Conservation (phyloP, 2,329 filamentous ascomycete genomes). For the Didymella lethalis region DNA sequence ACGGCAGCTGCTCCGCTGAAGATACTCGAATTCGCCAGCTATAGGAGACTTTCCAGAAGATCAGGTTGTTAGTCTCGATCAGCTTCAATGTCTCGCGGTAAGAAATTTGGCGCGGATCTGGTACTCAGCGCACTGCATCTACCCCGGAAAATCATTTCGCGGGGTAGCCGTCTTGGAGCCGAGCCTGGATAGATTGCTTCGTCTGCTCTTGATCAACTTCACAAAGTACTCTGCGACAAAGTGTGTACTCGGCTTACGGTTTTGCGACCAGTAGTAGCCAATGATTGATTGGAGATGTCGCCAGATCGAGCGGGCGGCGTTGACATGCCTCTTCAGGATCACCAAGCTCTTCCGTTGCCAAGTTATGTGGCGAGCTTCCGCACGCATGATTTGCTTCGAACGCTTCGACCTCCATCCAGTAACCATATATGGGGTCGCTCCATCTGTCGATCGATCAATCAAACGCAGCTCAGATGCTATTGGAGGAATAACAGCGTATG, state of each 20-base stretch:
- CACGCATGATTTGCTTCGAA: constrained; percentile 11
- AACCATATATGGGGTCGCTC: neutral
- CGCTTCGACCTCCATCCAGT: neutral
- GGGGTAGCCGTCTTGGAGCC: constrained; percentile 23
- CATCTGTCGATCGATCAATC: neutral
- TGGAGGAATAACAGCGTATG: constrained; percentile 8
- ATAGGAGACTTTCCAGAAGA: no score
- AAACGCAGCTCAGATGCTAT: neutral
- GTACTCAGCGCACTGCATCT: neutral
- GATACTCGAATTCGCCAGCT: no score
- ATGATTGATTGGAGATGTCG: neutral
- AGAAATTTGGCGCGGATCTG: neutral
- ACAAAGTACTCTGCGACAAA: neutral
- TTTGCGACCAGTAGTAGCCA: neutral
- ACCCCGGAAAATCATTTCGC: constrained; percentile 19
- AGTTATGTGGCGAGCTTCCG: constrained; percentile 9
- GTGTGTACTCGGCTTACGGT: constrained; percentile 1
- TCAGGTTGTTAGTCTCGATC: no score
- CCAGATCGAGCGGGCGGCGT: neutral
- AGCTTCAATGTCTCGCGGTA: no score
- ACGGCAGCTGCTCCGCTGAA: no score
- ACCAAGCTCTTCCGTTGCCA: constrained; percentile 3
- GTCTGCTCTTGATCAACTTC: neutral
- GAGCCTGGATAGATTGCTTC: constrained; percentile 10
- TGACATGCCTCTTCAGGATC: constrained; percentile 3